Percentiles rank a stretch among this genome's conserved stretches.
Conservation (phyloP, 495 filamentous ascomycete species). For the Aspergillus avenaceus region DNA sequence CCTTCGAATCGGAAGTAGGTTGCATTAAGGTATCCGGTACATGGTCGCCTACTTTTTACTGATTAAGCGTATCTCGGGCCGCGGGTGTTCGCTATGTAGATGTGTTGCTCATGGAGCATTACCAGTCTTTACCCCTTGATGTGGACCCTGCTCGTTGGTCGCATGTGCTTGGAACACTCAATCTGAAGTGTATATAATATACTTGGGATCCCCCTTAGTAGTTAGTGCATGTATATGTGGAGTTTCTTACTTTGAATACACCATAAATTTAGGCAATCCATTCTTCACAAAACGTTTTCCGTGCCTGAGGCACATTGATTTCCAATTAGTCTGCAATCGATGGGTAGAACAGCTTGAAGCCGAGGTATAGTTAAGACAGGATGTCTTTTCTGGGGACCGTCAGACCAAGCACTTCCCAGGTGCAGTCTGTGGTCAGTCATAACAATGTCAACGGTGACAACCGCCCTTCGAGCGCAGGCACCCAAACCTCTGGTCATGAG, state of each 20-base stretch:
- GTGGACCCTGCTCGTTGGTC: background rate
- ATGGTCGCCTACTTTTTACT: background rate
- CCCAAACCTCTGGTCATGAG: constrained; percentile 2
- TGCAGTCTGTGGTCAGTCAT: constrained; percentile 18
- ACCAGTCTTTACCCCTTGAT: background rate
- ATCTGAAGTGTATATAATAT: background rate
- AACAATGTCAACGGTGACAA: constrained; percentile 5
- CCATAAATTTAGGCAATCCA: too few species aligned
- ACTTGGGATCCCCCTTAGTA: too few species aligned
- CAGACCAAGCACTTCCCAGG: constrained; percentile 7
- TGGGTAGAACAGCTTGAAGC: background rate
- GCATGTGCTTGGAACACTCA: too few species aligned
- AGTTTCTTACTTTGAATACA: too few species aligned
- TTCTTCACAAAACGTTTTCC: too few species aligned
- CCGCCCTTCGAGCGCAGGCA: background rate
- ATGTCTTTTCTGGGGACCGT: constrained; percentile 15
- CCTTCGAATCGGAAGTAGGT: background rate
- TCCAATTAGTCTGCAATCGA: background rate
- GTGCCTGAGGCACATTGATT: too few species aligned
- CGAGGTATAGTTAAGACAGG: background rate
- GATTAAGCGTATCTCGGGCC: background rate
- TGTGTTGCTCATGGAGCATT: background rate
- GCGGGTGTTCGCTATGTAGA: constrained; percentile 4
- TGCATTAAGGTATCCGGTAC: background rate
- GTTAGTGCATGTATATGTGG: too few species aligned